Evolutionary conservation across 169 alveolate genomes (phyloP).

Genomic region (Plasmodium coatneyi): DNA sequence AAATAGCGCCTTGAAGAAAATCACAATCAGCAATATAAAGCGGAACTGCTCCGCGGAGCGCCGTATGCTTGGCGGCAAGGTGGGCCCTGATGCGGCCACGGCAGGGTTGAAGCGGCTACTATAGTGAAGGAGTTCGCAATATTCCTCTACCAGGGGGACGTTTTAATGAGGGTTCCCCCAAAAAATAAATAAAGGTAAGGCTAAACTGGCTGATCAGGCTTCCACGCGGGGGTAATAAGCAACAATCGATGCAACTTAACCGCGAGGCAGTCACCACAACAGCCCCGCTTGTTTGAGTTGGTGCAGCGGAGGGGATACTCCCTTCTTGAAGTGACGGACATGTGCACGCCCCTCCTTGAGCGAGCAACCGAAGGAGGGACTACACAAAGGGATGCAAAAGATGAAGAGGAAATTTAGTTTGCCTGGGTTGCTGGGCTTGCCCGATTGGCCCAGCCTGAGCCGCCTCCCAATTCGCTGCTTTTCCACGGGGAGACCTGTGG

Average conservation of each 20-base stretch:
- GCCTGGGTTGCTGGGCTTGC: background rate
- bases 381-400: background rate
- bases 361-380: background rate
- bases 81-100: background rate
- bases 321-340: background rate
- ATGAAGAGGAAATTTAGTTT: background rate
- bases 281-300: background rate
- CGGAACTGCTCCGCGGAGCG: background rate
- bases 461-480: background rate
- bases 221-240: background rate
- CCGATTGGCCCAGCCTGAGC: background rate
- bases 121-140: background rate
- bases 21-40: constrained; percentile 38
- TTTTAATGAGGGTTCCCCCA: background rate
- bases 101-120: background rate
- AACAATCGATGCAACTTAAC: background rate
- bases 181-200: background rate
- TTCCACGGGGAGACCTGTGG: constrained; percentile 14
- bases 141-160: background rate
- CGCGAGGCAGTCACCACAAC: background rate
- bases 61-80: background rate
- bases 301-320: background rate
- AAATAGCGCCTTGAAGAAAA: constrained; percentile 20
- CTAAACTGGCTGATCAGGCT: background rate
- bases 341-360: background rate